phyloP scores from a whole-genome alignment of 2,329 filamentous ascomycete genomes.

The Monosporascus ibericus region DNA sequence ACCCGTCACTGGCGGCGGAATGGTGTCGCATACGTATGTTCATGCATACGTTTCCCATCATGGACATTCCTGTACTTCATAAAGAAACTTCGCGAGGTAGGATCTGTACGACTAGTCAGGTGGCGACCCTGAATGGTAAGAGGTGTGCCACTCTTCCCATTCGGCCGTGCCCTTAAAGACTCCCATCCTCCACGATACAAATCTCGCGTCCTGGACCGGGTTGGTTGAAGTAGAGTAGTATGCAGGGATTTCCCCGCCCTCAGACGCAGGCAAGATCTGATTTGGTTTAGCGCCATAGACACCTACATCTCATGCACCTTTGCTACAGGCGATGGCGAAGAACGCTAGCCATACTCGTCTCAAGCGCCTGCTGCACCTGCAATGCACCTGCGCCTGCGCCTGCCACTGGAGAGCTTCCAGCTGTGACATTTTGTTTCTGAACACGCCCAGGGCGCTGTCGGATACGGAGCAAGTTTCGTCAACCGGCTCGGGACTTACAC shows the following conservation, averaged over 20 bases:
- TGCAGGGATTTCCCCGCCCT: constrained; percentile 24
- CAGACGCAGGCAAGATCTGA: constrained; percentile 21
- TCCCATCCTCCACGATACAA: constrained; percentile 5
- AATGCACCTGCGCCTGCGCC: background rate
- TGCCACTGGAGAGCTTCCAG: background rate
- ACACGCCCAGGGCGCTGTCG: background rate
- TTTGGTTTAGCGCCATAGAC: constrained; percentile 16
- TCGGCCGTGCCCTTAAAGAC: background rate
- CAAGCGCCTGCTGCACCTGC: background rate
- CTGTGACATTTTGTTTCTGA: background rate
- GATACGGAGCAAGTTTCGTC: background rate
- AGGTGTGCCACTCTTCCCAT: constrained; percentile 11
- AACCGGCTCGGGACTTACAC: too few species aligned
- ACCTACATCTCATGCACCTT: constrained; percentile 2
- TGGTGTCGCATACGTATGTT: background rate
- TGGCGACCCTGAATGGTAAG: constrained; percentile 10
- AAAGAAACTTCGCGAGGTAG: constrained; percentile 9
- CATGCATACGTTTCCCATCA: background rate
- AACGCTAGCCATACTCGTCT: background rate
- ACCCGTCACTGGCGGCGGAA: background rate
- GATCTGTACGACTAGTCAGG: constrained; percentile 13
- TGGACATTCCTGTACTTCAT: constrained; percentile 2
- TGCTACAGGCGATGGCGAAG: background rate
- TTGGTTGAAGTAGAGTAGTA: constrained; percentile 13
- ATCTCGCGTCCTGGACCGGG: constrained; percentile 12